Evolutionary conservation across 208 protist species (phyloP), one percentile per base, ranked within the genome.

Genomic region (Zelonia costaricensis): DNA sequence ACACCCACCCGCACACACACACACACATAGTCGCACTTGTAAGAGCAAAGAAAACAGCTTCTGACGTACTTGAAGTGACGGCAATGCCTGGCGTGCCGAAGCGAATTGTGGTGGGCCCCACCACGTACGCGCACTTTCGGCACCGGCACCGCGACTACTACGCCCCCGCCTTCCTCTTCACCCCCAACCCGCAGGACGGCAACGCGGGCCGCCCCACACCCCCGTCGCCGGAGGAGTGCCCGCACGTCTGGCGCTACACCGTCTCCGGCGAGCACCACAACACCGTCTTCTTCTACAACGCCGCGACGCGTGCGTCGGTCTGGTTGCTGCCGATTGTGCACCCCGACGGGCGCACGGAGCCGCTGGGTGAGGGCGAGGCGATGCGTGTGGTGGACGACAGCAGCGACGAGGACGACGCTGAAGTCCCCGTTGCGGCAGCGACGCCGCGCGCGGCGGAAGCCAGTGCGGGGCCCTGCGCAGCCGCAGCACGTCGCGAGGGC

Each of bases 201-300:
- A 40, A 39, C 38, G 38, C 2, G 1, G 5, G 10, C 8, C 13
- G 22, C 7, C 2, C 9, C 16, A 25, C 42, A 12, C 53, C 65
- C 25, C 23, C 48, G n/a, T 58, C 69, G 9, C 60, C 62, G 1
- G 46, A 56, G 13, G 27, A 49, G 15, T 56, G 58, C 22, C 31
- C 43, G 28, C 73, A 86, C 43, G 58, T 75, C 10, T 91, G 84
- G 84, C 70, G 72, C 40, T 86, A 84, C 62, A 61, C 69, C 52
- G 55, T 86, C 3, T 84, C 84, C 13, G 40, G 51, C 3, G 80
- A 77, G 8, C 69, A 91, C 59, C 43, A 65, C 53, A 77, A 84
- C 58, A 78, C 78, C 10, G 75, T 86, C 25, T 91, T 82, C 53
- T 91, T 91, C 48, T 78, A 70, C 62, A 91, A 91, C 48, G 51